Base-by-base conservation (phyloP, 805 yeast genomes). In the Myxozyma monticola region DNA sequence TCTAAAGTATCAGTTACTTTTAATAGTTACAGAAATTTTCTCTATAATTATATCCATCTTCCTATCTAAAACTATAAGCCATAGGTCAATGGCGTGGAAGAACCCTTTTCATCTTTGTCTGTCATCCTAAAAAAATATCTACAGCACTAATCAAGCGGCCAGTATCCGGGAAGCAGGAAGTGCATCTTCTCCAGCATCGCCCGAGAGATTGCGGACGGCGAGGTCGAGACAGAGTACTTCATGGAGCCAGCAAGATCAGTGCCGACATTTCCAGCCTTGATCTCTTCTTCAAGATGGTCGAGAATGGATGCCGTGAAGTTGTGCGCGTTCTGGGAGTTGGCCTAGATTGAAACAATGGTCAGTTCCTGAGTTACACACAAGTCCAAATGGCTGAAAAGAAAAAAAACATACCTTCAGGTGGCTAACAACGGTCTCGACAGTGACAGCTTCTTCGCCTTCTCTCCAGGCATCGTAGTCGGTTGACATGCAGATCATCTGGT, bases 401-500 rank as follows among this genome's bases (percentile, higher is more conserved):
- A n/a, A 10, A 10, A 12, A 3, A 10, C 46, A 2, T 29, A 51
- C 56, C 53, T 54, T 79, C 66, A 91, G 77, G 68, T 93, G 87
- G 48, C 95, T 88, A 43, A 93, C 89, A 36, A 93, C 96, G 3
- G 95, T 85, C 71, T 90, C 97, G n/a, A 93, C 98, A 7, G 98
- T 90, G 41, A 93, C 99, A 2, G 98, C 91, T 65, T 91, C 97
- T 66, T 84, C 98, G 46, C 79, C 81, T 63, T 85, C 95, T 66
- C 89, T 86, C 99, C 99, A 93, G 21, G 99, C 95, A 67, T 93
- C 99, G 71, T 93, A 93, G 69, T 93, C 99, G 2, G 99, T 93
- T 1, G 96, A 84, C 99, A 93, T 93, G 71, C 99, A 93, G 58
- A 93, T 79, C 97, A 93, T 93, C 71, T 91, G 98, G 71, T 93